A percentile compares a stretch with the other conserved stretches of the same genome.
Evolutionary conservation across 306 rosid species (phyloP).

Genomic region (Vigna unguiculata): DNA sequence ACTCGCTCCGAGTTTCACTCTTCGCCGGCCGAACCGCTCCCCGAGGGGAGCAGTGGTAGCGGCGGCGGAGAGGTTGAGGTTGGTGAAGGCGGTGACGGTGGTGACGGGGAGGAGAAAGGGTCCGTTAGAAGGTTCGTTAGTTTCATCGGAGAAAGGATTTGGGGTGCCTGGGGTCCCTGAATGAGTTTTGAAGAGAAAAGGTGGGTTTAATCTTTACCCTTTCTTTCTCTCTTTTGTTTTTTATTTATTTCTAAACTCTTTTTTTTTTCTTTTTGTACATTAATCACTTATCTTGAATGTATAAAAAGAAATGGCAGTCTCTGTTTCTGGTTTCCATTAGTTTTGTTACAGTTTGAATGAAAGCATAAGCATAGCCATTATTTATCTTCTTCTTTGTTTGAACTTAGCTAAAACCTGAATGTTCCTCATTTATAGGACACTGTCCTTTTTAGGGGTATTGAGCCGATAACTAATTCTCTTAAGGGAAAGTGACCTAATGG

Average conservation of each 20-base stretch:
- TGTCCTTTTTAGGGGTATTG: too few species aligned
- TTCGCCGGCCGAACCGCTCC: slow-evolving; percentile 41
- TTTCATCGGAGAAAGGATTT: slow-evolving; percentile 84
- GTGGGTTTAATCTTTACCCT: slow-evolving; percentile 46
- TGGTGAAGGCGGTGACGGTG: slow-evolving; percentile 9
- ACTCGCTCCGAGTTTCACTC: slow-evolving; percentile 43
- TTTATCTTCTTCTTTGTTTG: neutral
- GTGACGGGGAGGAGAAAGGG: slow-evolving; percentile 55
- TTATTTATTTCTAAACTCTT: neutral
- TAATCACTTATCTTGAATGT: slow-evolving; percentile 49
- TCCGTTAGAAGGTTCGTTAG: slow-evolving; percentile 71
- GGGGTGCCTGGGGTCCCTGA: slow-evolving; percentile 70
- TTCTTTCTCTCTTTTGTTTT: neutral
- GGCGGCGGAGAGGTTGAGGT: neutral
- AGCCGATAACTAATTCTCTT: neutral
- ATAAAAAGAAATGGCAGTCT: slow-evolving; percentile 45
- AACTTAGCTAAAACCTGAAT: neutral
- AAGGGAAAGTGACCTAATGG: neutral
- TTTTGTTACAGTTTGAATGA: slow-evolving; percentile 18
- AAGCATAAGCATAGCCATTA: neutral
- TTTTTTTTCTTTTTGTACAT: slow-evolving; percentile 34
- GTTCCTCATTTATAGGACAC: too few species aligned
- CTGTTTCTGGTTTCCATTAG: neutral
- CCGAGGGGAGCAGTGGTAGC: slow-evolving; percentile 15
- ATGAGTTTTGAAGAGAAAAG: slow-evolving; percentile 31